Conservation (phyloP, 306 rosid species). For the Styphnolobium japonicum region DNA sequence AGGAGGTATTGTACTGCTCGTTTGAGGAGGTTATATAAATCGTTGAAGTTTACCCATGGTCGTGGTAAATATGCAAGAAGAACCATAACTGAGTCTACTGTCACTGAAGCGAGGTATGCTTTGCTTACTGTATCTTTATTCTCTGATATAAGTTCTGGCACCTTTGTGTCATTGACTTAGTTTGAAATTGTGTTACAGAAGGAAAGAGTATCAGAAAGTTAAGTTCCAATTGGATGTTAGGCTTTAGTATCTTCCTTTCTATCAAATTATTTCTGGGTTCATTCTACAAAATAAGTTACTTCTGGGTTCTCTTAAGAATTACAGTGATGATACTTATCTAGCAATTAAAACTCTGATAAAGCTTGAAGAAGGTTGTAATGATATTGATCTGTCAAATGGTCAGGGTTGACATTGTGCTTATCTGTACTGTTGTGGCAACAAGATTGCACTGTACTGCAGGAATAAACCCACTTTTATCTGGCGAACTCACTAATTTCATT, state of each 20-base stretch:
- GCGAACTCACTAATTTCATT: background rate
- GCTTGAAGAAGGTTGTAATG: background rate
- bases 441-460: background rate
- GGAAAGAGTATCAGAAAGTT: background rate
- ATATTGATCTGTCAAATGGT: background rate
- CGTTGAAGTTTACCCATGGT: conserved; percentile 96
- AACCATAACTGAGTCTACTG: conserved; percentile 68
- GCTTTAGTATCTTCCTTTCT: background rate
- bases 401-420: background rate
- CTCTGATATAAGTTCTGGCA: background rate
- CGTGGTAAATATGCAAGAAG: conserved; percentile 82
- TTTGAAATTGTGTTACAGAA: conserved; percentile 3
- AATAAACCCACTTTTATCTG: background rate
- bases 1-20: conserved; percentile 98
- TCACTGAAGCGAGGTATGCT: conserved; percentile 84
- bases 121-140: background rate
- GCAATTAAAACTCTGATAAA: background rate
- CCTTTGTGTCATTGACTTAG: background rate
- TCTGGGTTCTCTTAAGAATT: background rate
- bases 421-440: background rate
- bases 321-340: background rate
- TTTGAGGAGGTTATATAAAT: conserved; percentile 87
- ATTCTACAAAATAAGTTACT: background rate
- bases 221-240: background rate
- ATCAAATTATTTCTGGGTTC: background rate